Evolutionary conservation across 1,139 yeast species (phyloP).

Genomic region (Blastobotrys illinoisensis): DNA sequence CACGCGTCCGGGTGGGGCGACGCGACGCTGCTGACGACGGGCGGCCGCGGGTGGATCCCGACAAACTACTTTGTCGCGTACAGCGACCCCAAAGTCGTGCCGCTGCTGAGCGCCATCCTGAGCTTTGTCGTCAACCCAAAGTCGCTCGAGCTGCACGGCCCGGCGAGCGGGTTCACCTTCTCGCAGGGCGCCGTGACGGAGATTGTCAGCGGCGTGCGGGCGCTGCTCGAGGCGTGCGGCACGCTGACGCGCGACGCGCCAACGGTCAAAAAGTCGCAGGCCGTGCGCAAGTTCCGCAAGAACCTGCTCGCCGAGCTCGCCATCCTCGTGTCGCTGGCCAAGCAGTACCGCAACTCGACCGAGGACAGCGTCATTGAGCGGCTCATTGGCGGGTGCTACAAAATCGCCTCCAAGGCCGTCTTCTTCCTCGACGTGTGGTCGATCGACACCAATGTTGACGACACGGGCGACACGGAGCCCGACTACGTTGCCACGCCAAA

Average conservation of each 20-base stretch:
- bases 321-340: conserved; percentile 78
- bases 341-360: conserved; percentile 70
- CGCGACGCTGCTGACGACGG: conserved; percentile 68
- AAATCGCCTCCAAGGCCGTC: conserved; percentile 68
- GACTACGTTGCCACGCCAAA: conserved; percentile 8
- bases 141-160: conserved; percentile 14
- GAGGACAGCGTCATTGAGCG: conserved; percentile 62
- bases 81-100: conserved; percentile 46
- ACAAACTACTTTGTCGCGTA: conserved; percentile 68
- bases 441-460: conserved; percentile 35
- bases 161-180: conserved; percentile 22
- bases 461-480: conserved; percentile 8
- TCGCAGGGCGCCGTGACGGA: conserved; percentile 44
- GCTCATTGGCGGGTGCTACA: conserved; percentile 65
- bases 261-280: conserved; percentile 63
- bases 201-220: conserved; percentile 79
- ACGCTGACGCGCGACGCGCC: conserved; percentile 81
- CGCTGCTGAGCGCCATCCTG: conserved; percentile 68
- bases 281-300: conserved; percentile 70
- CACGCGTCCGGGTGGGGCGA: conserved; percentile 99
- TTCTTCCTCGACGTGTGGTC: conserved; percentile 71
- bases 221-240: conserved; percentile 67
- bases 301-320: conserved; percentile 87
- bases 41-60: conserved; percentile 94
- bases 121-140: conserved; percentile 65